Evolutionary conservation across 2,329 filamentous ascomycete genomes (phyloP), one percentile per base, ranked within the genome.

Genomic region (Gremmenia infestans): DNA sequence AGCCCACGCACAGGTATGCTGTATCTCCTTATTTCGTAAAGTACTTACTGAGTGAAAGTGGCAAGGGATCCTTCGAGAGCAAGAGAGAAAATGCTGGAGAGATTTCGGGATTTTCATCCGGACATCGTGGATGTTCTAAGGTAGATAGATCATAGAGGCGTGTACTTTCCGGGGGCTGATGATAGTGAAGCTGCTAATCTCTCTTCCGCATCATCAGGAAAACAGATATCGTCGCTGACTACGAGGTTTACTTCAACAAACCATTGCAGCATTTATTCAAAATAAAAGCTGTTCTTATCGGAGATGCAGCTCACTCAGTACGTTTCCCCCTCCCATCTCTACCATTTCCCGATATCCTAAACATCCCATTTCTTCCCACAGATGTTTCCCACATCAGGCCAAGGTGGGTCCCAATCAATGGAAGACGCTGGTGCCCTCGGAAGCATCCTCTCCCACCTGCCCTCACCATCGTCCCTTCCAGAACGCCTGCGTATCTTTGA

Each of bases 241-340:
- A 39, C 36, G 36, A 39, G 36, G 47, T 52, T 5, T 48, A 17
- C 19, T 28, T 28, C 28, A 22, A 49, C 17, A 42, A 15, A 1
- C 45, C 53, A 5, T 48, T 43, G 25, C 35, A 19, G n/a, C 23
- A 45, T 22, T n/a, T 58, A 4, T 49, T 63, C 9, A 64, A 60
- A 3, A 66, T 64, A 15, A 64, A 66, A 9, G 65, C 71, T 8
- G 57, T 70, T n/a, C 59, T 71, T 32, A 64, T 73, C 39, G 72
- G 72, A 7, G 71, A 73, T 56, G 67, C 70, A 11, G 71, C 71
- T n/a, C 72, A 73, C 60, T 63, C 70, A 28, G 36, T 39, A 12
- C 36, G 36, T 11, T 39, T n/a, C 2, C 8, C 15, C 15, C 15
- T 39, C 36, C 36, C 36, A 39, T 12, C 36, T 39, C 15, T 6